phyloP scores from a whole-genome alignment of 257 asterid species.

The Jacaranda copaia region DNA sequence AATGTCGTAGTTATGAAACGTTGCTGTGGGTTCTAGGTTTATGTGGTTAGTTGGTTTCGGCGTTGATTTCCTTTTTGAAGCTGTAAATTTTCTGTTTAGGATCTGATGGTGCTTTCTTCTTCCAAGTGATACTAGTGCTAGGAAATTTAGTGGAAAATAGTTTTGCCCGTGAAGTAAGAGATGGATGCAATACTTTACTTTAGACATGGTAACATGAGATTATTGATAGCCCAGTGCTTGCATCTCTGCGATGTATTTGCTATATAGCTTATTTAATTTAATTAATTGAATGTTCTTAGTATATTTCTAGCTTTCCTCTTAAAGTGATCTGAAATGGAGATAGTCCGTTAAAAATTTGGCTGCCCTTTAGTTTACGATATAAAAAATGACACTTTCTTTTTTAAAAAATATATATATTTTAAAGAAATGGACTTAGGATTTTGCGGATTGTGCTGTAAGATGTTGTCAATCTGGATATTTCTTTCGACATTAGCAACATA shows the following conservation, averaged over 20 bases:
- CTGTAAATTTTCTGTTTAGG: not conserved
- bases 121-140: not conserved
- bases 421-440: not conserved
- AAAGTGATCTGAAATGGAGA: not conserved
- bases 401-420: too few relatives aligned
- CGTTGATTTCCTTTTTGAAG: not conserved
- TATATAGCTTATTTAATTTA: not conserved
- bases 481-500: not conserved
- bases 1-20: not conserved
- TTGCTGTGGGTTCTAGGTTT: not conserved
- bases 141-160: not conserved
- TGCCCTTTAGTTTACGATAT: not conserved
- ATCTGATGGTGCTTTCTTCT: not conserved
- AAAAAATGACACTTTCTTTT: too few relatives aligned
- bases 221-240: not conserved
- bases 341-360: not conserved
- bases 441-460: not conserved
- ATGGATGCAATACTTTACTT: not conserved
- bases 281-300: not conserved
- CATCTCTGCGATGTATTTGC: not conserved
- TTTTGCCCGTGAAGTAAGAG: not conserved
- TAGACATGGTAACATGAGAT: not conserved
- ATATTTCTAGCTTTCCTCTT: not conserved
- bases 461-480: not conserved
- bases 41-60: conserved; percentile 15